phyloP scores from a whole-genome alignment of 495 filamentous ascomycete species.

The Penicillium alfredii region DNA sequence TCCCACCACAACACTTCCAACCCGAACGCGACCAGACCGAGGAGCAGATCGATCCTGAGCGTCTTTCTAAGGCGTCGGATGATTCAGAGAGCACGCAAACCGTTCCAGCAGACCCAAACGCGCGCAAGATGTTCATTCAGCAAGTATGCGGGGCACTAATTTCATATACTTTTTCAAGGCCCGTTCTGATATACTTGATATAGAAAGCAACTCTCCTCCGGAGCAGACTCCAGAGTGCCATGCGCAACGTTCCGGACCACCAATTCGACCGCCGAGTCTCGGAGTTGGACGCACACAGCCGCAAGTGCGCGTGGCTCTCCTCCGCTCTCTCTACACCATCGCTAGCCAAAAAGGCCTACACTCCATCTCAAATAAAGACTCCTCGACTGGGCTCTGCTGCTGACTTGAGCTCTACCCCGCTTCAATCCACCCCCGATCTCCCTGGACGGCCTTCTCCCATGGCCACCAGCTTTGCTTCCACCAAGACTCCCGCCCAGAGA shows the following conservation, averaged over 20 bases:
- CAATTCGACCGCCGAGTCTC: constrained; percentile 43
- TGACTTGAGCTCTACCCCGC: constrained; percentile 17
- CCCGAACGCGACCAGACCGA: constrained; percentile 16
- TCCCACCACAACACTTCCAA: constrained; percentile 11
- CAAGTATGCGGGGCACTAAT: constrained; percentile 24
- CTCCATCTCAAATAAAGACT: constrained; percentile 20
- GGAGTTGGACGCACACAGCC: constrained; percentile 41
- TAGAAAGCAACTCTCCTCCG: constrained; percentile 44
- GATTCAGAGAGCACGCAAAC: constrained; percentile 9
- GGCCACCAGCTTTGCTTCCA: constrained; percentile 7
- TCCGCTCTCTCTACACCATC: constrained; percentile 17
- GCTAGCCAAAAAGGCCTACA: constrained; percentile 16
- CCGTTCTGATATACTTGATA: constrained; percentile 5
- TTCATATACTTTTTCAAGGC: neutral
- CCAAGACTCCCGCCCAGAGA: constrained; percentile 24
- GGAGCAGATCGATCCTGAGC: constrained; percentile 11
- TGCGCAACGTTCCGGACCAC: constrained; percentile 37
- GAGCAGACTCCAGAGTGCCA: constrained; percentile 39
- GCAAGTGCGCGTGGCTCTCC: constrained; percentile 34
- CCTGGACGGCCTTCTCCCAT: constrained; percentile 12
- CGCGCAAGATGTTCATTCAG: constrained; percentile 42
- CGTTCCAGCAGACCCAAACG: constrained; percentile 31
- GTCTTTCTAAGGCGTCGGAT: constrained; percentile 6
- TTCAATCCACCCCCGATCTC: constrained; percentile 20
- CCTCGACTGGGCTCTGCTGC: constrained; percentile 17